Base-by-base conservation (phyloP, 2,329 filamentous ascomycete species). In the Fusarium incarnatum region DNA sequence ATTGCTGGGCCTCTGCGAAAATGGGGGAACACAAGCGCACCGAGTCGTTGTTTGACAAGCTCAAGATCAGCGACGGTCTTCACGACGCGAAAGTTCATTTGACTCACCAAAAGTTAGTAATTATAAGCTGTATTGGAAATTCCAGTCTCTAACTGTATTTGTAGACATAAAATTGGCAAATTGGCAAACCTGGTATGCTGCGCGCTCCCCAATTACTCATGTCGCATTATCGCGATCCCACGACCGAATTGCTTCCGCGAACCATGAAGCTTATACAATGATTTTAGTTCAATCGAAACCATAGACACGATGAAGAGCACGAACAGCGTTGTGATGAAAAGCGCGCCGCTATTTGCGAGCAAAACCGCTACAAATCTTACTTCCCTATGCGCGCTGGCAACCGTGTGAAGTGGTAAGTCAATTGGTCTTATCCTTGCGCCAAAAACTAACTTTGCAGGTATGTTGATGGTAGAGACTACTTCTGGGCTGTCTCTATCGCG, bases 401-500 rank as follows among this genome's bases (percentile, higher is more conserved):
- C 79, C 85, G 92, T 61, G 86, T 96, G 78, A 98, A 98, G 83
- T 99, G 95, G 94, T 98, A 98, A 81, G 49, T 40, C 23, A 20
- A 40, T 52, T 52, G 22, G 8, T 9, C 18, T 52, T 16, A 15
- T 27, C 11, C 15, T 6, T 27, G 12, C n/a, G 4, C 22, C 5
- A 15, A 5, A 40, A 52, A 12, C 23, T 52, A 16, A 52, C 23
- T 27, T 40, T 4, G 3, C 7, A 52, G 48, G 48, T 52, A 52
- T 6, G 93, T 98, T 13, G 96, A 98, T 78, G 96, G 94, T 5
- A 87, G 94, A 66, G 92, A 98, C 81, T 99, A 99, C 80, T 97
- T 96, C 79, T 97, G 94, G 91, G 89, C 96, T 20, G 94, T 99
- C 13, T 97, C 94, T 0, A 89, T 91, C 34, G 95, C 94, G 0